Percentiles rank a stretch among this genome's conserved stretches.
Evolutionary conservation across 805 yeast species (phyloP).

Genomic region (Maudiozyma serrabonitensis): DNA sequence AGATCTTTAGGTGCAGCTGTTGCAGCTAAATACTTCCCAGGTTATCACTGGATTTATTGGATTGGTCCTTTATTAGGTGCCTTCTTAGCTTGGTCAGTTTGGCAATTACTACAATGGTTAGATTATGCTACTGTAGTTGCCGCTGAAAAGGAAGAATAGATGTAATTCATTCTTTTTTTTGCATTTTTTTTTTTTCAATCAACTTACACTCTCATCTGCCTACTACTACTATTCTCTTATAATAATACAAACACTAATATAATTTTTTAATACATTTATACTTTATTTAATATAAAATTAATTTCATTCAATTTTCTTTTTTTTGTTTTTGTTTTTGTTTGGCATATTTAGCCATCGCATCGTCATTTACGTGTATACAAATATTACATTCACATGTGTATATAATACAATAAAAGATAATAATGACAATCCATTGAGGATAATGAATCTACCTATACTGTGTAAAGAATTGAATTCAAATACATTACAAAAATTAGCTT

Average conservation of each 20-base stretch:
- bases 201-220: neutral
- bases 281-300: neutral
- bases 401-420: too few species aligned
- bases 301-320: too few species aligned
- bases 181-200: neutral
- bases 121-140: constrained; percentile 48
- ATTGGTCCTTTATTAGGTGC: constrained; percentile 78
- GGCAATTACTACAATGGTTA: constrained; percentile 55
- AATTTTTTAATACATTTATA: neutral
- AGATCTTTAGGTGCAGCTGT: constrained; percentile 79
- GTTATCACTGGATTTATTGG: constrained; percentile 89
- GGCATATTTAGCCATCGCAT: too few species aligned
- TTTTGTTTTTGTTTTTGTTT: too few species aligned
- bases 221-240: neutral
- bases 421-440: neutral
- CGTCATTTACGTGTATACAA: too few species aligned
- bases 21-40: constrained; percentile 64
- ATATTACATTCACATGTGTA: too few species aligned
- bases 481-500: constrained; percentile 14
- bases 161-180: neutral
- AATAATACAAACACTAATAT: neutral
- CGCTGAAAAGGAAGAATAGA: constrained; percentile 10
- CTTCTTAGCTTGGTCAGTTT: constrained; percentile 52
- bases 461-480: constrained; percentile 11
- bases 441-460: neutral